Conservation (phyloP, 192 early-diverging fungal genomes). For the Backusella psychrophila region DNA sequence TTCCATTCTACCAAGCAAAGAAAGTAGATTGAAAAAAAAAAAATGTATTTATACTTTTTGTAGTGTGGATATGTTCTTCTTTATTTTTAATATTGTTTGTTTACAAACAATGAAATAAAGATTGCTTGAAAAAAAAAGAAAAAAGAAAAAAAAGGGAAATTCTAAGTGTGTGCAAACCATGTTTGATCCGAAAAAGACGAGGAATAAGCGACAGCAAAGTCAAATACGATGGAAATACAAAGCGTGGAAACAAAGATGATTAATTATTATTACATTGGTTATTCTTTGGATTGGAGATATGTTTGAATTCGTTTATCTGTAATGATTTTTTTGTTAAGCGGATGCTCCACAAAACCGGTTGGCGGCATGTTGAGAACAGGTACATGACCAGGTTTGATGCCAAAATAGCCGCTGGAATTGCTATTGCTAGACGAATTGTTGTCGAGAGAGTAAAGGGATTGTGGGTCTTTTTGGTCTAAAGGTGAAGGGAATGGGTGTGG, state of each 20-base stretch:
- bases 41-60: neutral
- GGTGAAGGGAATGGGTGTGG: slow-evolving; percentile 8
- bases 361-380: slow-evolving; percentile 7
- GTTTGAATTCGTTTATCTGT: slow-evolving; percentile 6
- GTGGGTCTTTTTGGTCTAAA: neutral
- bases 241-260: too few species aligned
- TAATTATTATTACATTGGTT: neutral
- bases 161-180: neutral
- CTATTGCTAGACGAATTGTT: neutral
- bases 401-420: neutral
- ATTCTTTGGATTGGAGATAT: slow-evolving; percentile 13
- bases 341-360: neutral
- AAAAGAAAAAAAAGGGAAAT: neutral
- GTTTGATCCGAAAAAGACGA: neutral
- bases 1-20: slow-evolving; percentile 44
- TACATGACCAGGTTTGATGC: neutral
- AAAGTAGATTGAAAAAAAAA: slow-evolving; percentile 20
- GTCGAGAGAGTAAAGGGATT: neutral
- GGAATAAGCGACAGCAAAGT: neutral
- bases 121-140: neutral
- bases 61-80: neutral
- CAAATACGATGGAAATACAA: neutral
- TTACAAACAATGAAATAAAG: neutral
- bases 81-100: neutral
- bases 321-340: slow-evolving; percentile 4